These are phyloP conservation scores for Acer negundo DNA, from an alignment of 345 rosid species.

Conservation along the genomic window DNA sequence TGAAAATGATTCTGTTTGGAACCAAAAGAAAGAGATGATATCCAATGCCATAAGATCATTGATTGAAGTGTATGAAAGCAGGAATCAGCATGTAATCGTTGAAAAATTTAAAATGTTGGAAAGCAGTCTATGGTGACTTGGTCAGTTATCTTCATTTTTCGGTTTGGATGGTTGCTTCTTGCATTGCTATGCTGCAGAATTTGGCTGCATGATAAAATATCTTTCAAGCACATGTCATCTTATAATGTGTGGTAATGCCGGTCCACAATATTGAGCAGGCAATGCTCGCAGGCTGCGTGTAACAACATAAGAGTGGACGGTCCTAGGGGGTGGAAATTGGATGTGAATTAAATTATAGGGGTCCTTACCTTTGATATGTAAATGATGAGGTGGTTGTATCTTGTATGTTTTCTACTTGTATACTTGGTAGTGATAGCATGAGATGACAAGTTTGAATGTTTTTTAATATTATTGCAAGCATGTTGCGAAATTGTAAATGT, in stretches of 20 bases:
- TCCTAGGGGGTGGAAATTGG: not conserved
- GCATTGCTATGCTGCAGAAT: not conserved
- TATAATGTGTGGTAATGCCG: not conserved
- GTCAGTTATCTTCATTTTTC: not conserved
- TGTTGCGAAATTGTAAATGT: not conserved
- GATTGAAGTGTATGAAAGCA: constrained; percentile 42
- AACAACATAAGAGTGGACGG: not conserved
- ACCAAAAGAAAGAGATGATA: constrained; percentile 75
- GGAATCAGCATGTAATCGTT: constrained; percentile 34
- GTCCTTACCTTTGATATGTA: not conserved
- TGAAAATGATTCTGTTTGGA: constrained; percentile 34
- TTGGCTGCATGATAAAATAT: not conserved
- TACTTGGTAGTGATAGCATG: not conserved
- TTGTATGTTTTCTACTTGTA: not conserved
- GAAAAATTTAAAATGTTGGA: constrained; percentile 48
- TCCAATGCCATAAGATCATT: constrained; percentile 63
- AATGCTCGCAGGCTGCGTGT: not conserved
- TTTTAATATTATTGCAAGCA: not conserved
- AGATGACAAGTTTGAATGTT: not conserved
- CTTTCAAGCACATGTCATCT: not conserved
- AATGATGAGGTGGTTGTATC: not conserved
- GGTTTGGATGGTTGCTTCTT: not conserved
- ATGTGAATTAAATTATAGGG: not conserved
- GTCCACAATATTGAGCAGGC: not conserved
- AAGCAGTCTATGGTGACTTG: constrained; percentile 22